Evolutionary conservation across 2,329 filamentous ascomycete species (phyloP), one percentile per base, ranked within the genome.

Genomic region (Stagonosporopsis tanaceti): DNA sequence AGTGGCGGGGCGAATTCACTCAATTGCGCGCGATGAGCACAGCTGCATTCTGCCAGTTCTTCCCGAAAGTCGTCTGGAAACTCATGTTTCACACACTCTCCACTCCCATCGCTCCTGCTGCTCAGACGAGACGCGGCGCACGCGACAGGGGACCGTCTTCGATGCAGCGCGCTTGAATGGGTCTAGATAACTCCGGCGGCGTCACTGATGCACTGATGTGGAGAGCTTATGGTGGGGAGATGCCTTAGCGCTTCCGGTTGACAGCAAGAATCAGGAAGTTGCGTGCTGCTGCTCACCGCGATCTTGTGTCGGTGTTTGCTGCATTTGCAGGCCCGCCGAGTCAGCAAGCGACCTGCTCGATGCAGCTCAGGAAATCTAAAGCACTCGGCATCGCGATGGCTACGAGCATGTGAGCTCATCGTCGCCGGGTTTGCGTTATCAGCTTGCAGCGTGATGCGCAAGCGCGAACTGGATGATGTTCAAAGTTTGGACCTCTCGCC

Each of bases 171-270:
- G 9, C 67, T 69, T 47, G 34, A 68, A 67, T 50, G 30, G 58
- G 63, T 39, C 48, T 62, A 64, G 61, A 34, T 27, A 40, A 35
- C 25, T 40, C 46, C 53, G 40, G 40, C 45, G 34, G 32, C 44
- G 45, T 25, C 41, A 47, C 47, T 37, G 35, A 39, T 57, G 47
- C 64, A 67, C 64, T 71, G 71, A 70, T 74, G 69, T 72, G 71
- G 71, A 9, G 37, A 39, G 68, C 62, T n/a, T 34, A 14, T 34
- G 32, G 32, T 34, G 32, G 32, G 32, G 32, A 34, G n/a, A 14
- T 14, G 32, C 32, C 14, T 14, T n/a, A 34, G 32, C 15, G 12
- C 32, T 34, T 34, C 32, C 44, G 54, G 48, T 37, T 22, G n/a
- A 45, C 38, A 42, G 55, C 38, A 50, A 63, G 50, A 61, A 66